Base-by-base conservation (phyloP, 2,329 filamentous ascomycete species). In the Phialophora chinensis region DNA sequence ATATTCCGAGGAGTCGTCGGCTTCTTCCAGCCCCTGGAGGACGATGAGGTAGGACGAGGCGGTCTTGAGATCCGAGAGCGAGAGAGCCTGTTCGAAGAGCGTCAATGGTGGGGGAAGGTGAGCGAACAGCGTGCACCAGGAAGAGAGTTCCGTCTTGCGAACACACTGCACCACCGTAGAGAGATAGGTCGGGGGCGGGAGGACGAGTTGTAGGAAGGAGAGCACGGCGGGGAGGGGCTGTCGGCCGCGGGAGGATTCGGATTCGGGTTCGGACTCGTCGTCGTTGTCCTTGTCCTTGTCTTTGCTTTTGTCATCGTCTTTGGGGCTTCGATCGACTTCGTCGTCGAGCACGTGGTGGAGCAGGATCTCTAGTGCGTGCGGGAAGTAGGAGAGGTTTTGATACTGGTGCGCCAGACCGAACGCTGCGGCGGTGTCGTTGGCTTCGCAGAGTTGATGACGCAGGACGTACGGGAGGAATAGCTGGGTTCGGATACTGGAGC, bases 151-250 rank as follows among this genome's bases (percentile, higher is more conserved):
- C 0, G 95, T 99, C 79, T 99, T 99, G 62, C 95, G 90, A 1
- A 95, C 97, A 79, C 95, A 99, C 79, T 96, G 95, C 23, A 99
- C 90, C 27, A 99, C 90, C 65, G 98, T 95, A 74, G 98, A 94
- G 17, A 98, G 88, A 75, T 97, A 99, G 65, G 92, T 75, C 11
- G 76, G 75, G 0, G 75, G 88, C 63, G 89, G 90, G 77, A 92
- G 91, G 0, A 89, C 91, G 0, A 90, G 91, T 65, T 82, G 88
- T 79, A 73, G 88, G 85, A 74, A 93, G 75, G 71, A 91, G 79
- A 73, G 90, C 82, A 76, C 88, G 2, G 77, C 77, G 12, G 82
- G 81, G 14, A 84, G 76, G 2, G 82, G 75, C 4, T 77, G 35
- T 71, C 56, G 60, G 7, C 62, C 52, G 7, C 29, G 27, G 7